Evolutionary conservation across 1,284 basidiomycete species (phyloP).

Genomic region (Marasmius sp.): DNA sequence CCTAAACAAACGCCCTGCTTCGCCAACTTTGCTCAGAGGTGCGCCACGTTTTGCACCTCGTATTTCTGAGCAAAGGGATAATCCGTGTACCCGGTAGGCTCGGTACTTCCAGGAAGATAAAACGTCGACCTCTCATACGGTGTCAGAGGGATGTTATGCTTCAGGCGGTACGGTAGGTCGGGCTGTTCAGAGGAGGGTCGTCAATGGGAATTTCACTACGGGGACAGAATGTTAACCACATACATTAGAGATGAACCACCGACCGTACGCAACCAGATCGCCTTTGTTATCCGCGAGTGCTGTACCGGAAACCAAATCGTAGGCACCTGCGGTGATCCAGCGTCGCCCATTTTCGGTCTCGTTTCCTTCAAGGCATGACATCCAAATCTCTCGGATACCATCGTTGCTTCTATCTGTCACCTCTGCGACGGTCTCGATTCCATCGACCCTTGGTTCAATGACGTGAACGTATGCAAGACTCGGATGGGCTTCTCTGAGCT

Average conservation of each 20-base stretch:
- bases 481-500: constrained; percentile 35
- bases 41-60: too few species aligned
- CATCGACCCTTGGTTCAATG: constrained; percentile 41
- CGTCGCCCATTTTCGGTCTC: constrained; percentile 24
- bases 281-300: constrained; percentile 30
- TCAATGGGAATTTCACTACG: background rate
- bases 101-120: constrained; percentile 17
- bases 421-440: constrained; percentile 7
- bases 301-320: constrained; percentile 32
- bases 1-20: too few species aligned
- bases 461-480: constrained; percentile 44
- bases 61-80: constrained; percentile 27
- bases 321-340: constrained; percentile 51
- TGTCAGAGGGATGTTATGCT: constrained; percentile 22
- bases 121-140: constrained; percentile 26
- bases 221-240: background rate
- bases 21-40: too few species aligned
- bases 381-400: constrained; percentile 33
- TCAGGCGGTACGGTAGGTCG: background rate
- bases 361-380: background rate
- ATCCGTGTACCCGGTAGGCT: constrained; percentile 35
- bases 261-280: constrained; percentile 46
- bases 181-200: background rate
- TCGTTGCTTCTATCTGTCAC: constrained; percentile 32
- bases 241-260: constrained; percentile 19